A percentile compares a stretch with the other conserved stretches of the same genome.
Evolutionary conservation across 345 rosid genomes (phyloP).

Genomic region (Murraya koenigii): DNA sequence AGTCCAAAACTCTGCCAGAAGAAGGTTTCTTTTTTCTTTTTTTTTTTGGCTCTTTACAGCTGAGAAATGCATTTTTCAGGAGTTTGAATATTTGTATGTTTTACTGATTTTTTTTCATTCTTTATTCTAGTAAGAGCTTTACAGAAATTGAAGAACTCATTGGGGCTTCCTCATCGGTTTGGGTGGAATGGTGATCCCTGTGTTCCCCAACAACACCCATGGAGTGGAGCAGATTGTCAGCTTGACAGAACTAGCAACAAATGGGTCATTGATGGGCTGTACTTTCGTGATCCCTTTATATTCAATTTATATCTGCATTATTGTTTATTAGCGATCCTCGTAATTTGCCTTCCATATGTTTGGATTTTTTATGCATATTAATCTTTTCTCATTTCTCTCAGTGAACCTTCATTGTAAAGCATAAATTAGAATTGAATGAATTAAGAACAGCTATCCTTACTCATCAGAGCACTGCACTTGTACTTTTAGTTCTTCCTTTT

Average conservation of each 20-base stretch:
- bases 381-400: neutral
- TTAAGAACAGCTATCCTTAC: neutral
- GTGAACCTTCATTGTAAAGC: neutral
- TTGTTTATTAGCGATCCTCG: neutral
- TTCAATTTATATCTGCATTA: slow-evolving; percentile 5
- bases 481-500: neutral
- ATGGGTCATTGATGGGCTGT: slow-evolving; percentile 99
- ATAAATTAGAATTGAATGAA: neutral
- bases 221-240: slow-evolving; percentile 93
- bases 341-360: neutral
- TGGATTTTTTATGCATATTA: neutral
- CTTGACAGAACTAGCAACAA: slow-evolving; percentile 55
- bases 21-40: slow-evolving; percentile 47
- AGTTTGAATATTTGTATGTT: slow-evolving; percentile 2
- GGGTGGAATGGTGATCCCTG: slow-evolving; percentile 99
- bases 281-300: slow-evolving; percentile 33
- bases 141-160: slow-evolving; percentile 60
- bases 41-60: neutral
- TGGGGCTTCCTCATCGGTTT: slow-evolving; percentile 84
- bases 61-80: neutral
- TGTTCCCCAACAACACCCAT: slow-evolving; percentile 98
- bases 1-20: slow-evolving; percentile 64
- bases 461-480: neutral
- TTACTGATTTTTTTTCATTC: slow-evolving; percentile 19
- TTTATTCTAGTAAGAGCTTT: slow-evolving; percentile 64